Base-by-base conservation (phyloP, 331 rosid species). In the Quercus phellos region DNA sequence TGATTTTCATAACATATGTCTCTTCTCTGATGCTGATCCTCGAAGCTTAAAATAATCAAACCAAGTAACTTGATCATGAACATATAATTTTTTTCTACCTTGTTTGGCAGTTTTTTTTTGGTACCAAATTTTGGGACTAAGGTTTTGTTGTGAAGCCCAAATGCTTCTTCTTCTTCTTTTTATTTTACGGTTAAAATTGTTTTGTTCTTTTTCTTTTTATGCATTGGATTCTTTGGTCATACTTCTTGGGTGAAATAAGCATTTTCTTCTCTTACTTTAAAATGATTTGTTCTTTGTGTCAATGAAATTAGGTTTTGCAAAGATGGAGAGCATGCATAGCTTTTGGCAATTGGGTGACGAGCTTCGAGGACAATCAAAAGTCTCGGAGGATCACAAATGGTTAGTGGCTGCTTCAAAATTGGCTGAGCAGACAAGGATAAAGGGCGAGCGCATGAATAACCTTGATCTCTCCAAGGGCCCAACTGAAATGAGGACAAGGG, bases 321-420 rank as follows among this genome's bases (percentile, higher is more conserved):
- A 84, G 82, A 91, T 91, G 94, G 99, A 90, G 74, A 90, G 68
- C 87, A 78, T 91, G 84, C 78, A 82, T 73, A 93, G 97, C 93
- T 95, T 90, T 81, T 95, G 98, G 99, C 99, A 95, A 74, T 78
- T 95, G 84, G 98, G 98, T 6, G 98, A 93, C 34, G 96, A 95
- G 83, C 99, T 95, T 67, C 98, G 99, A 5, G 99, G 98, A 67
- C 99, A 93, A 85, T 83, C 94, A 0, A 95, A 92, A 85, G 88
- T 84, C 34, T 87, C 98, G 3, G 99, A 95, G 85, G 99, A 95
- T 89, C 93, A 95, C 83, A 90, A 91, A 80, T 95, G 99, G 99
- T 77, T 85, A 4, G 78, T 93, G 92, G 99, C 81, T 74, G 97
- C 98, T 77, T 95, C 98, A 2, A 95, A 90, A 79, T 88, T 95